Conservation (phyloP, 768 basidiomycete genomes). For the Hygrocybe coccinea region DNA sequence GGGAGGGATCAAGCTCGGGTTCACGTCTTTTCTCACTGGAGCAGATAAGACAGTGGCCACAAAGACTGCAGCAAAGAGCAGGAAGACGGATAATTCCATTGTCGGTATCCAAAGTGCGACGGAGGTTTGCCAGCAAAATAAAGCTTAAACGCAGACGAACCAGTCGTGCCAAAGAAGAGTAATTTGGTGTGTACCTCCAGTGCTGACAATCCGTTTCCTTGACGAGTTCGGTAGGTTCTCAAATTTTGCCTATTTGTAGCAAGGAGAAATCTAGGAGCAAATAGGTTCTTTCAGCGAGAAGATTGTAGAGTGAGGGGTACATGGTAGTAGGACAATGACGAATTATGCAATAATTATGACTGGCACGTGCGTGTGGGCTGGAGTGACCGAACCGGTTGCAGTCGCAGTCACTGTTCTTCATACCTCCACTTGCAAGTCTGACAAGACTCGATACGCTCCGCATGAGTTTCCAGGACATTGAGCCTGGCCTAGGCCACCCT, state of each 20-base stretch:
- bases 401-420: background rate
- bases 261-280: too few relatives aligned
- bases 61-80: constrained; percentile 11
- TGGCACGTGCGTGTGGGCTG: too few relatives aligned
- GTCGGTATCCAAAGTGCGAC: background rate
- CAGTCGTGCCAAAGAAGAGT: constrained; percentile 2
- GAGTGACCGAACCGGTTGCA: too few relatives aligned
- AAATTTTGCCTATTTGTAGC: too few relatives aligned
- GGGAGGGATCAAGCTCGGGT: constrained; percentile 51
- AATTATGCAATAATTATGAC: too few relatives aligned
- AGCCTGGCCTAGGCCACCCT: constrained; percentile 41
- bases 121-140: background rate
- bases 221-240: too few relatives aligned
- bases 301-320: too few relatives aligned
- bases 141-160: background rate
- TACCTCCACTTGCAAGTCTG: background rate
- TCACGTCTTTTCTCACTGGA: constrained; percentile 45
- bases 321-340: too few relatives aligned
- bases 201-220: too few relatives aligned
- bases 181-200: too few relatives aligned
- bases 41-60: constrained; percentile 36
- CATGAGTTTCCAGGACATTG: constrained; percentile 58
- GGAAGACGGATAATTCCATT: background rate
- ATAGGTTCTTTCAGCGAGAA: too few relatives aligned
- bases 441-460: background rate